Conservation (phyloP, 2,329 filamentous ascomycete species). For the Claviceps lovelessii region DNA sequence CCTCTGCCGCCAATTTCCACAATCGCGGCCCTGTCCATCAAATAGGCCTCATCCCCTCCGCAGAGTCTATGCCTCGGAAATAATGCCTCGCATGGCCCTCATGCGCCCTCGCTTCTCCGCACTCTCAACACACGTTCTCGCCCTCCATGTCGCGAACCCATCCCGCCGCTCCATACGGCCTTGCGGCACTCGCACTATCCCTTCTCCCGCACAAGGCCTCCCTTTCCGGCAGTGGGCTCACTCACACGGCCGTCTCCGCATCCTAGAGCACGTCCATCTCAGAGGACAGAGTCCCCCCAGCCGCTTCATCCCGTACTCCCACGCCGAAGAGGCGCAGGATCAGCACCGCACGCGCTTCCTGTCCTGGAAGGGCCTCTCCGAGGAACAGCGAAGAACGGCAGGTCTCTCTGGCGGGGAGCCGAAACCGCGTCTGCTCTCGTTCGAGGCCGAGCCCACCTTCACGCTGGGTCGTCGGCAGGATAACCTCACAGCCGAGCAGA, state of each 20-base stretch:
- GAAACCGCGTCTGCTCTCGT: slow-evolving; percentile 59
- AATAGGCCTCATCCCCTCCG: neutral
- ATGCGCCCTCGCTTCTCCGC: neutral
- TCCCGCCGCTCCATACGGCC: neutral
- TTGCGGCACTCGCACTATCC: neutral
- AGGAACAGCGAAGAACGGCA: slow-evolving; percentile 4
- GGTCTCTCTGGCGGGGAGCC: slow-evolving; percentile 21
- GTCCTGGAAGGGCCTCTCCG: slow-evolving; percentile 18
- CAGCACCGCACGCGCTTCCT: slow-evolving; percentile 20
- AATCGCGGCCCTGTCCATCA: neutral
- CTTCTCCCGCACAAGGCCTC: neutral
- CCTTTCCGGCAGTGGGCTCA: neutral
- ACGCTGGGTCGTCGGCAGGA: slow-evolving; percentile 76
- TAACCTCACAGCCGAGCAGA: slow-evolving; percentile 31
- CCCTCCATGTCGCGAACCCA: neutral
- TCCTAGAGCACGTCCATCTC: slow-evolving; percentile 20
- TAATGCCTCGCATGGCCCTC: neutral
- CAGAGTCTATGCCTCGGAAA: neutral
- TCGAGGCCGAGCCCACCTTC: slow-evolving; percentile 70
- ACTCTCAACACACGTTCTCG: neutral
- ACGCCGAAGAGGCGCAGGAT: slow-evolving; percentile 20
- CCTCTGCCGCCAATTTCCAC: no score
- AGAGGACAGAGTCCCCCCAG: slow-evolving; percentile 7
- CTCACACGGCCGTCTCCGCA: neutral
- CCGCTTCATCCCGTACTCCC: slow-evolving; percentile 18